Conservation (phyloP, 257 asterid species). For the Orobanche coerulescens region DNA sequence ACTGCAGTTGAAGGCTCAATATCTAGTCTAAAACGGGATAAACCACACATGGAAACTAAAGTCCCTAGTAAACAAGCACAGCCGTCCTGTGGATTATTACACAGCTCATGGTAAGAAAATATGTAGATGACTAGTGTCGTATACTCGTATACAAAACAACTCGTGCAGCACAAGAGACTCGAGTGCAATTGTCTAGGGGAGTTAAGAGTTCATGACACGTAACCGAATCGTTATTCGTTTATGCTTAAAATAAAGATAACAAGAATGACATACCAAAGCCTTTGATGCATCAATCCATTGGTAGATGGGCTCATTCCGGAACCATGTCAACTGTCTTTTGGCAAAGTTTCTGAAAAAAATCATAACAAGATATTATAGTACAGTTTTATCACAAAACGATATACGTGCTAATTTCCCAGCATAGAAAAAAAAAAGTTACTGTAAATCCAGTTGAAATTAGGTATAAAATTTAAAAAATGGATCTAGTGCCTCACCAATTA, state of each 20-base stretch:
- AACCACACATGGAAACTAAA: no score
- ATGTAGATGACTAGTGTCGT: no score
- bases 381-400: no score
- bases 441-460: not conserved
- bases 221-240: no score
- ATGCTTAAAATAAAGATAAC: slow-evolving; percentile 7
- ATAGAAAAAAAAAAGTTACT: not conserved
- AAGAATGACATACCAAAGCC: slow-evolving; percentile 55
- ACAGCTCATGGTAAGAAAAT: not conserved
- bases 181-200: no score
- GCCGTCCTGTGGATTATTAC: not conserved
- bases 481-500: slow-evolving; percentile 2
- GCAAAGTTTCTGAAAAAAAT: slow-evolving; percentile 68
- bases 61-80: no score
- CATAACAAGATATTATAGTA: no score
- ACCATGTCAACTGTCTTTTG: slow-evolving; percentile 94
- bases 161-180: no score
- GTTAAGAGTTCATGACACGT: no score
- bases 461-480: not conserved
- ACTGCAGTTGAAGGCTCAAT: not conserved
- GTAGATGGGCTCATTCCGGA: slow-evolving; percentile 88
- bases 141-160: no score
- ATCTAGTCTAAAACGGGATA: not conserved
- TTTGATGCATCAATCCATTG: slow-evolving; percentile 91
- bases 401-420: no score